phyloP scores from a whole-genome alignment of 2,329 filamentous ascomycete species.

The Leptographium lundbergii region DNA sequence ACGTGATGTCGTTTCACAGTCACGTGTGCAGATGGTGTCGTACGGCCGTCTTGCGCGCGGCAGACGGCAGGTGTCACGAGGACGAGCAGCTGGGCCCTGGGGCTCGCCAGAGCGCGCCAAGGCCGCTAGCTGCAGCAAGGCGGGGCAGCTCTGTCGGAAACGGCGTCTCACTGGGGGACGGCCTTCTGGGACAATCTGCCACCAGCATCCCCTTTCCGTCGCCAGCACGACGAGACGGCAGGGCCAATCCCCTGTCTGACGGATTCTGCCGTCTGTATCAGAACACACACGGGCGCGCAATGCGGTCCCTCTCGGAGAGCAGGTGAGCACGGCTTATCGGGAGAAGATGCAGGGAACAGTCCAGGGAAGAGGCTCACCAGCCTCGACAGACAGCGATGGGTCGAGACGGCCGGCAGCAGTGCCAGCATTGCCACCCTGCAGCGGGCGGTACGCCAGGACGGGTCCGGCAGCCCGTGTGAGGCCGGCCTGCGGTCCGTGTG shows the following conservation, averaged over 20 bases:
- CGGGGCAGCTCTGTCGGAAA: too few relatives aligned
- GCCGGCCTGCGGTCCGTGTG: conserved; percentile 72
- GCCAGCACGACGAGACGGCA: background rate
- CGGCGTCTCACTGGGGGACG: too few relatives aligned
- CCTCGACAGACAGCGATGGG: conserved; percentile 50
- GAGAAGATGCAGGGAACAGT: too few relatives aligned
- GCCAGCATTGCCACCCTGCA: conserved; percentile 48
- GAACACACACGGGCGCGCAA: background rate
- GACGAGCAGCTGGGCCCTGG: too few relatives aligned
- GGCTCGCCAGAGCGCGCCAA: too few relatives aligned
- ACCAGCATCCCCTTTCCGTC: background rate
- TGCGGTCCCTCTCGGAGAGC: conserved; percentile 1
- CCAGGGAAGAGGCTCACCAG: too few relatives aligned
- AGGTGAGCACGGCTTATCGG: background rate
- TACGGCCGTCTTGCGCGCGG: too few relatives aligned
- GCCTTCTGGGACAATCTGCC: background rate
- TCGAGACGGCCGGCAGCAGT: conserved; percentile 45
- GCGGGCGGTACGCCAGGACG: conserved; percentile 49
- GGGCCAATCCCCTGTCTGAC: background rate
- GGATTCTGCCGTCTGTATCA: background rate
- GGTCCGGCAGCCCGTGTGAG: conserved; percentile 48
- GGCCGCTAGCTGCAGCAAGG: background rate
- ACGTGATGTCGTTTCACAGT: background rate
- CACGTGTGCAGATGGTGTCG: background rate
- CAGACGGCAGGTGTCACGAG: too few relatives aligned